Conservation (phyloP, 371 early-diverging fungal genomes). For the Mortierella sp. region DNA sequence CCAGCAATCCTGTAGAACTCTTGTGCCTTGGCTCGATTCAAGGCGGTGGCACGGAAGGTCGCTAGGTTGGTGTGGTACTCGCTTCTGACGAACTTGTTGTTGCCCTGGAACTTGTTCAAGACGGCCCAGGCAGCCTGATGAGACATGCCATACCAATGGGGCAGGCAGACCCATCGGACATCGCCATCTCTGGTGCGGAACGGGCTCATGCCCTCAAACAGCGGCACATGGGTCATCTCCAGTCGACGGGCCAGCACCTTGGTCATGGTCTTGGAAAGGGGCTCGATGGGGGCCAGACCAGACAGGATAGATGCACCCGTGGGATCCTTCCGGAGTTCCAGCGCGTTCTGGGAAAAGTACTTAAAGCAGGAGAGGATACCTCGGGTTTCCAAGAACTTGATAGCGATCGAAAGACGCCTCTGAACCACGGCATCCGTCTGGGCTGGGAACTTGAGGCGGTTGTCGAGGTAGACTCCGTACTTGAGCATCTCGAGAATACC, state of each 20-base stretch:
- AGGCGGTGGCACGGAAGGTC: constrained; percentile 28
- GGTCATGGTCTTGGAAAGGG: constrained; percentile 14
- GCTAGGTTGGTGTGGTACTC: constrained; percentile 25
- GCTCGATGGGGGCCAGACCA: neutral
- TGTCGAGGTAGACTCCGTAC: constrained; percentile 22
- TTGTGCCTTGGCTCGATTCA: constrained; percentile 22
- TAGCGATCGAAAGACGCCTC: neutral
- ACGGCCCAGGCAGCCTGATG: constrained; percentile 4
- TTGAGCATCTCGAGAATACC: constrained; percentile 37
- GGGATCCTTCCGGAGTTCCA: neutral
- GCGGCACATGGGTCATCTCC: constrained; percentile 2
- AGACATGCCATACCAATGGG: constrained; percentile 21
- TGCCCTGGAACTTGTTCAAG: constrained; percentile 14
- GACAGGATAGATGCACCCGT: neutral
- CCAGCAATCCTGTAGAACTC: constrained; percentile 30
- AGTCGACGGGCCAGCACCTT: neutral
- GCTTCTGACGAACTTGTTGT: constrained; percentile 6
- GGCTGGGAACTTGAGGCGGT: constrained; percentile 4
- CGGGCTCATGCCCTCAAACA: constrained; percentile 15
- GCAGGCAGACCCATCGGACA: constrained; percentile 32
- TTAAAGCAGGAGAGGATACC: neutral
- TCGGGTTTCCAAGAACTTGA: neutral
- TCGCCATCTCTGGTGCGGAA: constrained; percentile 24
- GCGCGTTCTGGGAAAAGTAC: neutral
- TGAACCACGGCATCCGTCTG: constrained; percentile 24